Conservation (phyloP, 2,329 filamentous ascomycete genomes). For the Pseudogymnoascus sp. region DNA sequence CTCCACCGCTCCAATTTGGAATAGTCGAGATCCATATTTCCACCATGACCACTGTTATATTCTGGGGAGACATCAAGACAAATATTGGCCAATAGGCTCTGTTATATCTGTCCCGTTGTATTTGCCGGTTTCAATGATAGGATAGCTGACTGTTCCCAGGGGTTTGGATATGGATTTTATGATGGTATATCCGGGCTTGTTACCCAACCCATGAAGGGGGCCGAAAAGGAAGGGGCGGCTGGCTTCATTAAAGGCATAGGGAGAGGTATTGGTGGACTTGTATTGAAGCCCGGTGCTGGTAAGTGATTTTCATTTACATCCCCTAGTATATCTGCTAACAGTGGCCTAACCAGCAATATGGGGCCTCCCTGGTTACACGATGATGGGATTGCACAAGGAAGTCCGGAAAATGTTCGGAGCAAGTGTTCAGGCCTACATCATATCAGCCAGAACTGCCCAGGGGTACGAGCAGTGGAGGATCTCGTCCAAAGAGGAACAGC, state of each 20-base stretch:
- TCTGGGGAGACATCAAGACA: not conserved
- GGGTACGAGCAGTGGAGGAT: slow-evolving; percentile 59
- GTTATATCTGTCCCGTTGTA: not conserved
- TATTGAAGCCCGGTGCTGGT: slow-evolving; percentile 60
- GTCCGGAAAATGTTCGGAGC: slow-evolving; percentile 64
- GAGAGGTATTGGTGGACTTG: slow-evolving; percentile 54
- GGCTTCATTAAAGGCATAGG: slow-evolving; percentile 75
- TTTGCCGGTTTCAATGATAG: not conserved
- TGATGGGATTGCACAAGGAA: slow-evolving; percentile 76
- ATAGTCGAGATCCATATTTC: not conserved
- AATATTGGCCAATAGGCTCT: not conserved
- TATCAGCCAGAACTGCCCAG: slow-evolving; percentile 68
- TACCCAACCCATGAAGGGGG: slow-evolving; percentile 67
- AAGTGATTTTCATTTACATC: slow-evolving; percentile 24
- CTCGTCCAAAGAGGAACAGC: slow-evolving; percentile 51
- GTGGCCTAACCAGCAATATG: slow-evolving; percentile 44
- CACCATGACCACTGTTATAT: not conserved
- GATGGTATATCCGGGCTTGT: slow-evolving; percentile 77
- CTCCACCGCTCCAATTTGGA: not conserved
- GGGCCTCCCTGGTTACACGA: slow-evolving; percentile 71
- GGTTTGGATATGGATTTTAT: slow-evolving; percentile 56
- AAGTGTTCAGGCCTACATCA: slow-evolving; percentile 72
- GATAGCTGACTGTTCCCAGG: not conserved
- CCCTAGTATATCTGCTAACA: slow-evolving; percentile 11
- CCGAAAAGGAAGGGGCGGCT: slow-evolving; percentile 54